These are phyloP conservation scores for Thuja plicata DNA, from an alignment of 83 land plant genomes.

Conservation along the genomic window DNA sequence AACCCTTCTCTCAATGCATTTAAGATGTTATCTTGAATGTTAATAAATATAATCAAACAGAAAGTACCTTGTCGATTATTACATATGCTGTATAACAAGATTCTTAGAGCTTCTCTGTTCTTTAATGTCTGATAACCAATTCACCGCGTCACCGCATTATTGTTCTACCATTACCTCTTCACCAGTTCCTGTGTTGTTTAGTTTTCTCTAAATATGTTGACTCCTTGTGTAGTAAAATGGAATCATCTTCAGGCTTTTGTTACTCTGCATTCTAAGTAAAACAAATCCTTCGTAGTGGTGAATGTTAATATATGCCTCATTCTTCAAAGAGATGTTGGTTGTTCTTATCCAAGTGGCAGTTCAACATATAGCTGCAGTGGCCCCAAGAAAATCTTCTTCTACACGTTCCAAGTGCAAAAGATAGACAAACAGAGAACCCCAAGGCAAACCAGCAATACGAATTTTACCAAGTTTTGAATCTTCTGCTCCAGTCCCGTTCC, in stretches of 20 bases:
- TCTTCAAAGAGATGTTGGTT: too few relatives aligned
- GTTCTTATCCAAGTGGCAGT: too few relatives aligned
- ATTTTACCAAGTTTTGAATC: too few relatives aligned
- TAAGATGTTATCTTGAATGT: not conserved
- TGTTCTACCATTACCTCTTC: not conserved
- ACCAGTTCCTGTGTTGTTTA: not conserved
- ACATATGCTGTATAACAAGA: not conserved
- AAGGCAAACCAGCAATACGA: too few relatives aligned
- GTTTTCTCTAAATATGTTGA: not conserved
- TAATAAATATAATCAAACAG: not conserved
- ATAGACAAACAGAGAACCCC: too few relatives aligned
- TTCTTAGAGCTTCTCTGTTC: not conserved
- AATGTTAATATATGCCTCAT: too few relatives aligned
- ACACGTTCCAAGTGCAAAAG: too few relatives aligned
- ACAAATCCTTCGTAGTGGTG: not conserved
- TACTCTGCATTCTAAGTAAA: not conserved
- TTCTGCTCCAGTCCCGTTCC: too few relatives aligned
- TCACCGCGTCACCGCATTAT: too few relatives aligned
- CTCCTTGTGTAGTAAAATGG: not conserved
- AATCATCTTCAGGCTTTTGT: not conserved
- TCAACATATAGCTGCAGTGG: too few relatives aligned
- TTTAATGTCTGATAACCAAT: not conserved
- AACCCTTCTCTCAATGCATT: not conserved
- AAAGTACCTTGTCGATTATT: not conserved
- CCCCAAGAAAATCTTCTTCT: too few relatives aligned